Evolutionary conservation across 1,284 basidiomycete genomes (phyloP).

Genomic region (Mycosarcoma maydis): DNA sequence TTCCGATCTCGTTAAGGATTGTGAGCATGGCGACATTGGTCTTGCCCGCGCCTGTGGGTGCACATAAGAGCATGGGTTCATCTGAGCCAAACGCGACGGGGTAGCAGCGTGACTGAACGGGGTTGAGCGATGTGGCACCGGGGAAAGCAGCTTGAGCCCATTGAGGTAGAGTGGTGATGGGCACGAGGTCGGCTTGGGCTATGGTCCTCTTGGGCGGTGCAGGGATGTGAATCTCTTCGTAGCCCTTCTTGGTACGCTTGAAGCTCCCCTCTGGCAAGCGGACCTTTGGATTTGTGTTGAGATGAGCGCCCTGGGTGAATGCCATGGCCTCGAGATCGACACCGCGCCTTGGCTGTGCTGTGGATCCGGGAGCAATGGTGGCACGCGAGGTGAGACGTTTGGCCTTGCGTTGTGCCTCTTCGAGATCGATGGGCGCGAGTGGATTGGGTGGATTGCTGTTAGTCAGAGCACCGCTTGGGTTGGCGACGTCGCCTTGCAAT

Average conservation of each 20-base stretch:
- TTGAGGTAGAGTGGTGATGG: constrained; percentile 78
- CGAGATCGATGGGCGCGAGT: constrained; percentile 79
- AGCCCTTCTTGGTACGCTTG: constrained; percentile 95
- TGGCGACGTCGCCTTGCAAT: constrained; percentile 68
- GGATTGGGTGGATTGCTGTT: constrained; percentile 65
- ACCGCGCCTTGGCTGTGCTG: constrained; percentile 80
- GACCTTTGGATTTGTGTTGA: constrained; percentile 99
- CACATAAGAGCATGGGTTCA: constrained; percentile 94
- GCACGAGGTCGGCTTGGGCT: constrained; percentile 76
- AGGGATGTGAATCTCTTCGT: constrained; percentile 97
- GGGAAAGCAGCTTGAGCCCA: constrained; percentile 75
- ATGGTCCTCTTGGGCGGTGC: constrained; percentile 80
- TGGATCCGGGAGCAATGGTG: constrained; percentile 86
- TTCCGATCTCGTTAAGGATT: constrained; percentile 63
- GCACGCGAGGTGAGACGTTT: constrained; percentile 80
- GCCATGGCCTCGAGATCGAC: constrained; percentile 95
- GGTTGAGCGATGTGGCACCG: constrained; percentile 81
- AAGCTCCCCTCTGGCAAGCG: constrained; percentile 97
- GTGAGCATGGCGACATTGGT: constrained; percentile 96
- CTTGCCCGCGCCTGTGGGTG: constrained; percentile 99
- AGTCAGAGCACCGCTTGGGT: constrained; percentile 9
- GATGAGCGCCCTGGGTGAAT: constrained; percentile 92
- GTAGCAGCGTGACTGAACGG: constrained; percentile 76
- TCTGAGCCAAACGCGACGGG: constrained; percentile 90
- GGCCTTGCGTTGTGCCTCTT: constrained; percentile 69